Conservation (phyloP, 495 filamentous ascomycete species). For the Bryoglossum gracile region DNA sequence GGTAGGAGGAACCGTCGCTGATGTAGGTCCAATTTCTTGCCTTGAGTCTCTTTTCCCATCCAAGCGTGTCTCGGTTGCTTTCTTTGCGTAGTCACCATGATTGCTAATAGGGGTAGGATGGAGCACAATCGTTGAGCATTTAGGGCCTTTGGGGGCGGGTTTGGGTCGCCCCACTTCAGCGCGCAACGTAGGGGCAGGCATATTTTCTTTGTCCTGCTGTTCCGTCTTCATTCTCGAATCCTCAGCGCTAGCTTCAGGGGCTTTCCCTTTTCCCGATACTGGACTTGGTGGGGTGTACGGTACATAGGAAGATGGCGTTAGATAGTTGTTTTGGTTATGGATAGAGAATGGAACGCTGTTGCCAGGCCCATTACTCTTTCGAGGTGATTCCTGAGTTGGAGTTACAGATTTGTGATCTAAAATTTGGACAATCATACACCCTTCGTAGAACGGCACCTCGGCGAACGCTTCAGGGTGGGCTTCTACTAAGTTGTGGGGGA, state of each 20-base stretch:
- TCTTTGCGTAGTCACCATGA: conserved; percentile 65
- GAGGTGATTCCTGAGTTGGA: conserved; percentile 50
- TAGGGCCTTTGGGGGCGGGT: conserved; percentile 42
- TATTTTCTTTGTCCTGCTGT: conserved; percentile 40
- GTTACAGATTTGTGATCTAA: conserved; percentile 71
- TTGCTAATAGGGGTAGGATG: conserved; percentile 73
- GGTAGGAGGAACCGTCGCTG: conserved; percentile 51
- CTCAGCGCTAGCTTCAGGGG: conserved; percentile 11
- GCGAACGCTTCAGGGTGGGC: conserved; percentile 41
- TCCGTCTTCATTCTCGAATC: conserved; percentile 29
- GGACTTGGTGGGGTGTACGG: conserved; percentile 64
- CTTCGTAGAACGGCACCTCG: conserved; percentile 84
- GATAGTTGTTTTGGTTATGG: conserved; percentile 79
- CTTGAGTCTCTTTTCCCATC: conserved; percentile 35
- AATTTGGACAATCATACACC: conserved; percentile 87
- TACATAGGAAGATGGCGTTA: conserved; percentile 81
- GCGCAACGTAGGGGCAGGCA: conserved; percentile 40
- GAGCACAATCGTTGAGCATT: conserved; percentile 70
- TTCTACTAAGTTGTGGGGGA: conserved; percentile 45
- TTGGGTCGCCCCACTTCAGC: conserved; percentile 42
- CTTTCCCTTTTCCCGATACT: conserved; percentile 24
- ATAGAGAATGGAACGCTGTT: conserved; percentile 69
- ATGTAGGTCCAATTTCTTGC: conserved; percentile 35
- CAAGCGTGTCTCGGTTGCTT: conserved; percentile 33
- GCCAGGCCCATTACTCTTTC: conserved; percentile 46